Base-by-base conservation (phyloP, 176 grass and related monocot species). In the Elymus sibiricus region DNA sequence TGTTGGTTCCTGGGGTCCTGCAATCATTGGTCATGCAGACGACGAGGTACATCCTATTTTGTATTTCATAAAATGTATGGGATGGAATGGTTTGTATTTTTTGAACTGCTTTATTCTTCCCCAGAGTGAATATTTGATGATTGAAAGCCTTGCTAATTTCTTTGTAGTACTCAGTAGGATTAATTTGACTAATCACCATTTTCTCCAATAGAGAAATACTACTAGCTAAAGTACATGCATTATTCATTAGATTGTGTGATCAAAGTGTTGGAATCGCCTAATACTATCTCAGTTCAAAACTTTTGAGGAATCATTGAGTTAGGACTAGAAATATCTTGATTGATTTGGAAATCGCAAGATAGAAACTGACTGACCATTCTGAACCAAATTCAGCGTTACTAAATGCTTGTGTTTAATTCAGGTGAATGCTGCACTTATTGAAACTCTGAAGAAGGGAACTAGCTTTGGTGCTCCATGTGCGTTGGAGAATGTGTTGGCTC, bases 1-100 rank as follows among this genome's bases (percentile, higher is more conserved):
- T 91, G 97, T 99, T 88, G 97, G 97, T 81, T 99, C 97, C 25
- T 99, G 97, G 94, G 97, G 94, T 39, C 97, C 97, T 84, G 97
- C 94, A 76, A 99, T 99, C 63, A 96, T 99, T 11, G 97, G 97
- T 43, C 97, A 99, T 89, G 88, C 97, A 63, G 97, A 99, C 88
- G 94, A 99, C 47, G 76, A 88, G 89, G 97, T 99, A 80, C 4
- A 5, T 9, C 49, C 28, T 64, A 37, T 17, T 63, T 70, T 64
- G 4, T 40, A 17, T 63, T 86, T 44, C 2, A 4, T 19, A 26
- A 28, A 55, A 51, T 80, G 42, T 46, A 40, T 74, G 0, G 39
- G 47, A 11, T 62, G 46, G 13, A 59, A 35, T 27, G 42, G 74
- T 79, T 56, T 7, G 16, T 51, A 51, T 51, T 17, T 14, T n/a